Base-by-base conservation (phyloP, 805 yeast species). In the Lachancea kluyveri region DNA sequence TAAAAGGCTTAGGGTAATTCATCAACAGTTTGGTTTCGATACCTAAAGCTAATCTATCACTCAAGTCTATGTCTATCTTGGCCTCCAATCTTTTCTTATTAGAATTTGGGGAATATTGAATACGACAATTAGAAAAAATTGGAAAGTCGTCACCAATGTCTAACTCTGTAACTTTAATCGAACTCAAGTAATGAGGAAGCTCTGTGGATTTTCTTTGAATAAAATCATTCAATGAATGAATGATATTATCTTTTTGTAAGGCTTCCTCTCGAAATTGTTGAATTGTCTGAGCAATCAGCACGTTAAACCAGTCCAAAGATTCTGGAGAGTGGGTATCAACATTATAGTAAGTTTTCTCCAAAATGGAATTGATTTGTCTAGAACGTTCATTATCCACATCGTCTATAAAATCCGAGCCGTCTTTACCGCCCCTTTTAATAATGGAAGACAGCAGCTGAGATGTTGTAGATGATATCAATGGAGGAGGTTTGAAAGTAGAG, bases 71-170 rank as follows among this genome's bases (percentile, higher is more conserved):
- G 56, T 88, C 95, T 19, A 88, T 87, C 45, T 82, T 84, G 1
- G 95, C 95, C 52, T 87, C 95, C 64, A 72, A 54, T 26, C 59
- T 70, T 21, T 65, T 65, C 14, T 59, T 50, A 13, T 72, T 65
- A 1, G 64, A 64, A 35, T 70, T 74, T 14, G 70, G 70, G 34
- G 72, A 69, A 39, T 75, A 77, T 40, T 68, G 68, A 22, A 92
- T 83, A 30, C 94, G 70, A 58, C 98, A 92, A 51, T 92, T 92
- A 35, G 95, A 83, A 53, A 92, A 84, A 31, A 92, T 84, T 3
- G 98, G 98, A 53, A 79, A 92, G 57, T 88, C 96, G 52, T 86
- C 84, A 20, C 98, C 98, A 36, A 92, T 79, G 47, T 87, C 90
- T 16, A 92, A 39, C 48, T 90, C 96, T 1, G 88, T 82, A 28